Base-by-base conservation (phyloP, 768 basidiomycete species). In the Leccinum sublutescens region DNA sequence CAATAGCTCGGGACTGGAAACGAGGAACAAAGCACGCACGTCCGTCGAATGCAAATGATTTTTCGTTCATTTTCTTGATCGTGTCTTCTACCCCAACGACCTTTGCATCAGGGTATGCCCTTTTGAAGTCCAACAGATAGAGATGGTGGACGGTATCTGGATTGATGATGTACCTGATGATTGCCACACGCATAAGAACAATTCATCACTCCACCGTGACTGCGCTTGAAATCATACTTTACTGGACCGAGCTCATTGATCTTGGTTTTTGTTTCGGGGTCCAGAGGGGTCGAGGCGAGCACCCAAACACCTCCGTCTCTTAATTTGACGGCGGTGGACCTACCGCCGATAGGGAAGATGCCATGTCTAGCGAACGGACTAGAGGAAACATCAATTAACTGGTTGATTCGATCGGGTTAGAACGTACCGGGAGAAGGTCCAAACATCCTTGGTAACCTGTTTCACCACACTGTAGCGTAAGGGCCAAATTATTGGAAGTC, bases 261-360 rank as follows among this genome's bases (percentile, higher is more conserved):
- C 49, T 81, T 85, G 4, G 72, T 59, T 67, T 86, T 87, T 3
- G 91, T 93, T 27, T 84, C 84, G 3, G 76, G 75, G 38, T 83
- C 82, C 55, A 91, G 75, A 1, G 89, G 88, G 8, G 88, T 88
- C 1, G 91, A 93, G 0, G 90, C 92, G n/a, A 93, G 77, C 12
- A 94, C 78, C 85, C 91, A 95, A 27, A 95, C 85, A 12, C 82
- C 85, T 38, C 87, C 85, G 52, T 82, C 80, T 40, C 74, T 73
- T 23, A 95, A 78, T 72, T 80, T 84, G 65, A 95, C 78, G 0
- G 92, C 94, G 0, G 93, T 95, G 7, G 91, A 87, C 49, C 94
- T 78, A 19, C 93, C 92, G 1, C 94, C 94, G 29, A 94, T 75
- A 4, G 91, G 90, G 15, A 92, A 64, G 27, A 91, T 8, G 9